These are phyloP conservation scores for Cenchrus americanus DNA, from an alignment of 176 grass and related monocot genomes.

Conservation along the genomic window DNA sequence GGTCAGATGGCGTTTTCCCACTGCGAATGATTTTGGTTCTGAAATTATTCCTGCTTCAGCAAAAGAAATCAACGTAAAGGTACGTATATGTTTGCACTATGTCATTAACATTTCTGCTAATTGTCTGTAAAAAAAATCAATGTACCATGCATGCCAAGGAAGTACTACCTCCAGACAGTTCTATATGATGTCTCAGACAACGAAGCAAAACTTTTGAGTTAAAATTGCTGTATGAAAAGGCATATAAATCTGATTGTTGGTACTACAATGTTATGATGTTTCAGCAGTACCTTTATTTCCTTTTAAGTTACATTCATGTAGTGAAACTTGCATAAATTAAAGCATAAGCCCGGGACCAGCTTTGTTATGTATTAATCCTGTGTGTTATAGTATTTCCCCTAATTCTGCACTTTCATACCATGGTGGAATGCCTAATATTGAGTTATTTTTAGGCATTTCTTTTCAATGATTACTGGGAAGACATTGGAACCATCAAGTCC, in stretches of 20 bases:
- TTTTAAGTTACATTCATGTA: background rate
- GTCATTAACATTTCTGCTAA: background rate
- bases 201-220: too few species aligned
- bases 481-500: conserved; percentile 88
- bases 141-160: conserved; percentile 1
- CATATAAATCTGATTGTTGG: too few species aligned
- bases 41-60: conserved; percentile 94
- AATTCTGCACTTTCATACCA: background rate
- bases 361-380: conserved; percentile 15
- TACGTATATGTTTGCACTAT: conserved; percentile 4
- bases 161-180: background rate
- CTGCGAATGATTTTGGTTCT: conserved; percentile 96
- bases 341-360: background rate
- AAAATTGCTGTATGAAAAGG: too few species aligned
- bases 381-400: background rate
- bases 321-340: background rate
- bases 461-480: conserved; percentile 99
- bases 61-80: conserved; percentile 77
- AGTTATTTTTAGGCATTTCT: conserved; percentile 73
- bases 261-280: background rate
- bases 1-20: conserved; percentile 97
- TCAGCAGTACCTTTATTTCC: background rate
- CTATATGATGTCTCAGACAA: too few species aligned
- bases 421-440: conserved; percentile 10
- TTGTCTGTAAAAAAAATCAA: background rate